A percentile compares a stretch with the other conserved stretches of the same genome.
phyloP scores from a whole-genome alignment of 2,329 filamentous ascomycete genomes.

The Diaporthe batatas region DNA sequence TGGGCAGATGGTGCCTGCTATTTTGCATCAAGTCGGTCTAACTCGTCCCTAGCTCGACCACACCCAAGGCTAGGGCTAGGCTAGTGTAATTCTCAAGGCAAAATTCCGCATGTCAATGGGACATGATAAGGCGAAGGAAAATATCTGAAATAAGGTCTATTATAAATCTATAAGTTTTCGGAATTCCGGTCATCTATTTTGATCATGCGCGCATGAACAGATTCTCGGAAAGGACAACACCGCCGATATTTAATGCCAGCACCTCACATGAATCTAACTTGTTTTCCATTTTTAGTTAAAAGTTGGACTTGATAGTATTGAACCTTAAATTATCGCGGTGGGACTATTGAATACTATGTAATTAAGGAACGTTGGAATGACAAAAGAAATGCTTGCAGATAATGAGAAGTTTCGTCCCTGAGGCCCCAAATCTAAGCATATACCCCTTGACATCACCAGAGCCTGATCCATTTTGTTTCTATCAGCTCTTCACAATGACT shows the following conservation, averaged over 20 bases:
- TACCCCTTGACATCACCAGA: background rate
- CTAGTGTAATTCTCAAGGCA: background rate
- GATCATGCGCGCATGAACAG: too few species aligned
- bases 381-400: background rate
- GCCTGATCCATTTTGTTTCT: background rate
- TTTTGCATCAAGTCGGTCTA: background rate
- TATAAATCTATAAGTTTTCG: too few species aligned
- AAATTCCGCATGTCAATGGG: background rate
- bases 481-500: too few species aligned
- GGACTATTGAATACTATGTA: background rate
- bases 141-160: background rate
- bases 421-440: constrained; percentile 5
- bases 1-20: too few species aligned
- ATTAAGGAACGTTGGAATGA: constrained; percentile 8
- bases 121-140: background rate
- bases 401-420: background rate
- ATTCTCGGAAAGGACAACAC: too few species aligned
- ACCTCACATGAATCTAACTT: too few species aligned
- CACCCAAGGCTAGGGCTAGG: too few species aligned
- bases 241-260: background rate
- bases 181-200: too few species aligned
- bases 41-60: too few species aligned
- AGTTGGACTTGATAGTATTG: background rate
- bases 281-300: too few species aligned
- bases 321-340: background rate